Evolutionary conservation across 2,329 filamentous ascomycete genomes (phyloP).

Genomic region (Pezicula neosporulosa): DNA sequence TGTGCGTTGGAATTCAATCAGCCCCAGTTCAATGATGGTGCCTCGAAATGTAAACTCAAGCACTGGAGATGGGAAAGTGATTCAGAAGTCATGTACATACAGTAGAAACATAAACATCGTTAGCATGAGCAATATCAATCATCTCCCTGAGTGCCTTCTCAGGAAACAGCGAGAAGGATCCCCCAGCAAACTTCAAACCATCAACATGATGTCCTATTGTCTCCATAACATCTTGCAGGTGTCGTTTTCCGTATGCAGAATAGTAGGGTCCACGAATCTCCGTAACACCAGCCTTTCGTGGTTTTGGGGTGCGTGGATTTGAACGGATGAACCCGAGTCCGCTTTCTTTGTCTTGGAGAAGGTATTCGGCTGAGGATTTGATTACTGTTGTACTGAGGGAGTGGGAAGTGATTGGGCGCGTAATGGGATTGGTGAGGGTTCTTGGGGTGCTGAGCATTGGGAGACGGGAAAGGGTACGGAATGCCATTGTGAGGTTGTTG

Average conservation of each 20-base stretch:
- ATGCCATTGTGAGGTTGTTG: too few relatives aligned
- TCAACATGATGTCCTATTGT: conserved; percentile 53
- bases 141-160: conserved; percentile 42
- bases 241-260: conserved; percentile 48
- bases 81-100: conserved; percentile 23
- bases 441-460: too few relatives aligned
- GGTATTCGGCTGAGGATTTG: too few relatives aligned
- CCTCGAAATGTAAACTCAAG: neutral
- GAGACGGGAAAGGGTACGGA: too few relatives aligned
- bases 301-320: conserved; percentile 44
- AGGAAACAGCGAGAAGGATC: conserved; percentile 47
- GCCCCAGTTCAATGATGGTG: too few relatives aligned
- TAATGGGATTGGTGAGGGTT: too few relatives aligned
- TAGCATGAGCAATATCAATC: conserved; percentile 44
- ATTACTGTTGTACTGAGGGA: too few relatives aligned
- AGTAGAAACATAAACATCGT: conserved; percentile 51
- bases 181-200: conserved; percentile 52
- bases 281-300: conserved; percentile 44
- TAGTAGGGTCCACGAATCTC: conserved; percentile 55
- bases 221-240: conserved; percentile 48
- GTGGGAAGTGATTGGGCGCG: too few relatives aligned
- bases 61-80: too few relatives aligned
- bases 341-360: conserved; percentile 42
- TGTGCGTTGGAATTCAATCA: conserved; percentile 13
- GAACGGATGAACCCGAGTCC: conserved; percentile 48